Evolutionary conservation across 2,329 filamentous ascomycete genomes (phyloP).

Genomic region (Diaporthe eres): DNA sequence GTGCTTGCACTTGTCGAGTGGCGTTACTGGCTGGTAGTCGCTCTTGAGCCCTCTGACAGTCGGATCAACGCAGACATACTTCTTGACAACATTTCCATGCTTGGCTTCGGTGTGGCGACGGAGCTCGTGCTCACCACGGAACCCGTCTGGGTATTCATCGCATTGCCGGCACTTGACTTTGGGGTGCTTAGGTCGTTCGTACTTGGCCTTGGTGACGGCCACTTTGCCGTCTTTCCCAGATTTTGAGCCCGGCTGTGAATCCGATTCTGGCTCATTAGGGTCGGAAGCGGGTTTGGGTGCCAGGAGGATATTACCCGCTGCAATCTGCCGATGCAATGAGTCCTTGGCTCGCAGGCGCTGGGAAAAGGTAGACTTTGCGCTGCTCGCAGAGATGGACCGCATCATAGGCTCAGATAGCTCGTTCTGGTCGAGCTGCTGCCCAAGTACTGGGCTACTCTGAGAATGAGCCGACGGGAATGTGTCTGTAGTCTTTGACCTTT

Average conservation of each 20-base stretch:
- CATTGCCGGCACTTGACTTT: constrained; percentile 81
- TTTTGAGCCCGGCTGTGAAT: constrained; percentile 42
- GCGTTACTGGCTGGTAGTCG: constrained; percentile 68
- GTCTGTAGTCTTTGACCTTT: constrained; percentile 23
- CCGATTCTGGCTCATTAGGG: constrained; percentile 44
- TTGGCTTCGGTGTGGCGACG: constrained; percentile 76
- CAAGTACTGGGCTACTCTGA: constrained; percentile 30
- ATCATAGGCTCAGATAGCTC: constrained; percentile 27
- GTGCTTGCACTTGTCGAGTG: constrained; percentile 86
- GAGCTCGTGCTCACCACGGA: constrained; percentile 88
- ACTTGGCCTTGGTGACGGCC: constrained; percentile 58
- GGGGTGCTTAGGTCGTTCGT: constrained; percentile 76
- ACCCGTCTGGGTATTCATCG: constrained; percentile 80
- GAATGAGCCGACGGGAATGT: constrained; percentile 20
- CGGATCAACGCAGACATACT: constrained; percentile 72
- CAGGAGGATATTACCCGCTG: constrained; percentile 51
- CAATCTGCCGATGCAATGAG: constrained; percentile 62
- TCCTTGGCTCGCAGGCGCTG: constrained; percentile 63
- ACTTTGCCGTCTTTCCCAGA: constrained; percentile 59
- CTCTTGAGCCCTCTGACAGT: constrained; percentile 54
- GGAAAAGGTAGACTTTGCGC: constrained; percentile 59
- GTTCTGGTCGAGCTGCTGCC: neutral
- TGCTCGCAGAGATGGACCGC: constrained; percentile 32
- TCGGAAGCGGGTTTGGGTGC: constrained; percentile 61
- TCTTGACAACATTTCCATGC: constrained; percentile 71